phyloP scores from a whole-genome alignment of 2,329 filamentous ascomycete genomes.

The Alternaria arbusti region DNA sequence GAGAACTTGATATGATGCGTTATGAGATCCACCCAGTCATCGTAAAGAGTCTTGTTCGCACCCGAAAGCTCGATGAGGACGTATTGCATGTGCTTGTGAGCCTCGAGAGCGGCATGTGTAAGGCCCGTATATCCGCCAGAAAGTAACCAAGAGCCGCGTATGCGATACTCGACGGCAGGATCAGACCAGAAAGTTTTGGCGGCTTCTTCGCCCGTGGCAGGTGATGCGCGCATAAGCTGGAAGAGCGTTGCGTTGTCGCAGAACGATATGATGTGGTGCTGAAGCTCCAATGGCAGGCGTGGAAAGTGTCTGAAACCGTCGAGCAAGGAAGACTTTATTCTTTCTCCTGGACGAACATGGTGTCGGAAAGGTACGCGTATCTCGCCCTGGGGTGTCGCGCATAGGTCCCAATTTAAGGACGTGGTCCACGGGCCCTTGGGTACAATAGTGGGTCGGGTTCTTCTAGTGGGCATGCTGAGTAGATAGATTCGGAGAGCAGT shows the following conservation, averaged over 20 bases:
- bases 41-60: background rate
- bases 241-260: conserved; percentile 20
- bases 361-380: background rate
- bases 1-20: background rate
- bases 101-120: background rate
- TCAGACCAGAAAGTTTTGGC: background rate
- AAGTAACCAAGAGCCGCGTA: background rate
- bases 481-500: too few relatives aligned
- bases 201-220: conserved; percentile 2
- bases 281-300: conserved; percentile 15
- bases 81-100: background rate
- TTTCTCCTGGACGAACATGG: background rate
- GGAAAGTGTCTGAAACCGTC: background rate
- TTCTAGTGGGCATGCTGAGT: background rate
- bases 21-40: background rate
- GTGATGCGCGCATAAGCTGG: conserved; percentile 21
- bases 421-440: background rate
- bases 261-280: conserved; percentile 13
- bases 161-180: background rate
- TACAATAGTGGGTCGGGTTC: background rate
- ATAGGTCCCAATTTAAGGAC: background rate
- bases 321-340: too few relatives aligned
- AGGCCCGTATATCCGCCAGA: background rate
- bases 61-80: background rate
- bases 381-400: background rate